Base-by-base conservation (phyloP, 352 stramenopile species). In the Globisporangium nunn region DNA sequence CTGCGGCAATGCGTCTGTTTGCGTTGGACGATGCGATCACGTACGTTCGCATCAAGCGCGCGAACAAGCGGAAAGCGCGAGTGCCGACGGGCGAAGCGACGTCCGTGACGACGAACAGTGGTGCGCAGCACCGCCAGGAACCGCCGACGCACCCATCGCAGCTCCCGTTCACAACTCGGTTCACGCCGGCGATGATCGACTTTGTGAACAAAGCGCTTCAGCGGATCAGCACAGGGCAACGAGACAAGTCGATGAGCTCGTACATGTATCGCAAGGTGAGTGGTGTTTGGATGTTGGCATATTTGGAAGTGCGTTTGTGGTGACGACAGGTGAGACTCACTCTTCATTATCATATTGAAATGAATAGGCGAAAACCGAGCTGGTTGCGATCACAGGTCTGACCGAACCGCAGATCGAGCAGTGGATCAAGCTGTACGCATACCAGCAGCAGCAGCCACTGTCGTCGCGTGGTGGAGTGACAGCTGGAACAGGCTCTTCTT, bases 21-120 rank as follows among this genome's bases (percentile, higher is more conserved):
- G 82, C 85, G 1, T 56, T 94, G 30, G 85, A 94, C 46, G 82
- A 94, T 35, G 84, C 78, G 0, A 70, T 94, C 50, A 72, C 67
- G 15, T 94, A 91, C 37, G 70, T 87, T 23, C 76, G 81, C 29
- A 62, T 78, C 45, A 88, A 85, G 59, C 78, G 82, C 15, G 59
- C 66, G 29, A 63, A 67, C 17, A 86, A 85, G 54, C 78, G 50
- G 18, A 39, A n/a, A 81, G 71, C 31, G 59, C 64, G 29, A 67
- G 64, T 6, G 44, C 54, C 51, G 17, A 45, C 47, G n/a, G 52
- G 49, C 14, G 55, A 64, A n/a, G 45, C 63, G 6, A 55, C 57
- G 6, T 48, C 67, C 14, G 28, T 35, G 30, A 29, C 33, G 50
- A 23, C 23, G 23, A 23, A 23, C 23, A 44, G 10, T 8, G 11